Evolutionary conservation across 768 basidiomycete species (phyloP).

Genomic region (Tephrocybe rancida): DNA sequence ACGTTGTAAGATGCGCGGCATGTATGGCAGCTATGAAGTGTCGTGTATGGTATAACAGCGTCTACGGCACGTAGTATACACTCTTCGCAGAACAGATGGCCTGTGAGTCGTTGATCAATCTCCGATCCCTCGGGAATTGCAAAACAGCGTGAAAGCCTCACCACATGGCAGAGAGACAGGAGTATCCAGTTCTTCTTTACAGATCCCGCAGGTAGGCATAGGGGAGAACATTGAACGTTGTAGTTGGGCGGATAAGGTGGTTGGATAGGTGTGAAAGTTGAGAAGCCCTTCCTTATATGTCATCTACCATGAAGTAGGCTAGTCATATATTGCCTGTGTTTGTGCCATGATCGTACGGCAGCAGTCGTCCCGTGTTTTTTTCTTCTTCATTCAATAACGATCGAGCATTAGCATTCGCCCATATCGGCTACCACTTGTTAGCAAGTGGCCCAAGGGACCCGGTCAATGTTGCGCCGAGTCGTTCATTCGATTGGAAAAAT

Average conservation of each 20-base stretch:
- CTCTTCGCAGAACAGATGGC: constrained; percentile 66
- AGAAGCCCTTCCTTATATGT: constrained; percentile 13
- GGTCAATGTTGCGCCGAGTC: not conserved
- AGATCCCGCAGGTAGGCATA: constrained; percentile 63
- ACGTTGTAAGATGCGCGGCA: constrained; percentile 59
- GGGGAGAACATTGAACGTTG: not conserved
- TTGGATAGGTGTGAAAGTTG: constrained; percentile 1
- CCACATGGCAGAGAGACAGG: constrained; percentile 70
- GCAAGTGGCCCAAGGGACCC: not conserved
- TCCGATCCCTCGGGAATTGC: not conserved
- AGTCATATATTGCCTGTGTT: not conserved
- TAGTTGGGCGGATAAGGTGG: not conserved
- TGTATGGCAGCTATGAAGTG: constrained; percentile 56
- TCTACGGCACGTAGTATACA: constrained; percentile 56
- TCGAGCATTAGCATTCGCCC: not conserved
- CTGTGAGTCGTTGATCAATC: constrained; percentile 28
- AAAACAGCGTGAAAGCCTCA: constrained; percentile 29
- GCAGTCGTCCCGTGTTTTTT: constrained; percentile 1
- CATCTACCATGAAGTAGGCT: constrained; percentile 3
- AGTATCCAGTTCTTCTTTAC: constrained; percentile 52
- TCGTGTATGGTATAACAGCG: constrained; percentile 46
- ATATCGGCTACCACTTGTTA: not conserved
- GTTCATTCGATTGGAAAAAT: not conserved
- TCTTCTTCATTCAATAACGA: not conserved
- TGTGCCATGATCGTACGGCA: constrained; percentile 4